A percentile compares a stretch with the other conserved stretches of the same genome.
Conservation (phyloP, 441 rosid genomes). For the Capsella rubella region DNA sequence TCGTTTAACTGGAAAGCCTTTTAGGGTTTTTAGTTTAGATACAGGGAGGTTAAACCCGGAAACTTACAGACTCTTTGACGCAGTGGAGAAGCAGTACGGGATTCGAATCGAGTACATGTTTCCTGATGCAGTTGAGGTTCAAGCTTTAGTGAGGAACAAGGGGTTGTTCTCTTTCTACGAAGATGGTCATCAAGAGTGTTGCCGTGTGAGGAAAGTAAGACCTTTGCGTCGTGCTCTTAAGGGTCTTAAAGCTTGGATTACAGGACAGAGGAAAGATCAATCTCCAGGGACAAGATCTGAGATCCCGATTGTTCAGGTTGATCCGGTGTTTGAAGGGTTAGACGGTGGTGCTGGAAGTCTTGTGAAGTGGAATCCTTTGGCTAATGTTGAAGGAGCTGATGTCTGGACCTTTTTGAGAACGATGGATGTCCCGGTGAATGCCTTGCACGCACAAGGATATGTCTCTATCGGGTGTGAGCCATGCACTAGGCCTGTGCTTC, state of each 20-base stretch:
- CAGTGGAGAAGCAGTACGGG: constrained; percentile 59
- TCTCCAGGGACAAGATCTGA: constrained; percentile 61
- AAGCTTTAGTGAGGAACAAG: constrained; percentile 58
- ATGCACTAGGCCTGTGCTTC: constrained; percentile 59
- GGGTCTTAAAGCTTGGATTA: constrained; percentile 69
- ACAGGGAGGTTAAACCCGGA: constrained; percentile 63
- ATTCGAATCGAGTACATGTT: constrained; percentile 62
- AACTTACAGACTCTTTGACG: constrained; percentile 57
- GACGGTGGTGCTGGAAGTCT: constrained; percentile 60
- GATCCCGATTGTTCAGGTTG: constrained; percentile 58
- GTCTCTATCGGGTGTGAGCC: constrained; percentile 69
- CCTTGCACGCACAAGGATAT: constrained; percentile 56
- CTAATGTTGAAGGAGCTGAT: constrained; percentile 56
- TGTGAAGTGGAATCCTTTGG: constrained; percentile 70
- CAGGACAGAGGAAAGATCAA: constrained; percentile 69
- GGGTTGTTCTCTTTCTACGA: constrained; percentile 65
- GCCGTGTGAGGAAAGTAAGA: constrained; percentile 65
- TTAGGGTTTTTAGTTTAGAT: constrained; percentile 62
- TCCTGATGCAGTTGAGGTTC: constrained; percentile 65
- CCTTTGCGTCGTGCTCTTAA: constrained; percentile 60
- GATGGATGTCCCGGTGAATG: constrained; percentile 60
- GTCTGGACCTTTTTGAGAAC: constrained; percentile 61
- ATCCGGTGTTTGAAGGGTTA: constrained; percentile 59
- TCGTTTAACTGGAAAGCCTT: constrained; percentile 55
- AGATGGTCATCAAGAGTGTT: constrained; percentile 67